A percentile compares a stretch with the other conserved stretches of the same genome.
Evolutionary conservation across 805 yeast genomes (phyloP).

Genomic region (Sungouiella blattae): DNA sequence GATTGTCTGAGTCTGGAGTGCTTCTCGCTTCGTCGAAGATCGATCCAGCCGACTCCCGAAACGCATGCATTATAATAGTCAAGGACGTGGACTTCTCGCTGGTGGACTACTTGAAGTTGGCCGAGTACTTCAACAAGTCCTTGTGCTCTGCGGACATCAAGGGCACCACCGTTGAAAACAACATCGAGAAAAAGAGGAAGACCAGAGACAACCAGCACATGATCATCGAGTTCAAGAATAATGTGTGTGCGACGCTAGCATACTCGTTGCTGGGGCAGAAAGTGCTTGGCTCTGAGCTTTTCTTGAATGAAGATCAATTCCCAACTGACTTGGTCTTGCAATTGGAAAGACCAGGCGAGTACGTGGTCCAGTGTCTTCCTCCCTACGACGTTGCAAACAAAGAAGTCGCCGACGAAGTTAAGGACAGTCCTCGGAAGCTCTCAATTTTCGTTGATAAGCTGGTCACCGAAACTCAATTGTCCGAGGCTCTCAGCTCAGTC

Average conservation of each 20-base stretch:
- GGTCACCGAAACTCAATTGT: conserved; percentile 41
- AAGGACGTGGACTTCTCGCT: conserved; percentile 29
- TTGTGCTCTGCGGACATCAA: conserved; percentile 43
- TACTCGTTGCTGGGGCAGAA: conserved; percentile 39
- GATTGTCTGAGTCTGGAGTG: conserved; percentile 21
- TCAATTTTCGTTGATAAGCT: conserved; percentile 46
- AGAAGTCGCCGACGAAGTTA: conserved; percentile 25
- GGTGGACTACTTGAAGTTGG: conserved; percentile 35
- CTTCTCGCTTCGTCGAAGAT: conserved; percentile 33
- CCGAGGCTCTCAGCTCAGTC: conserved; percentile 38
- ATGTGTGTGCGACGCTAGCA: conserved; percentile 53
- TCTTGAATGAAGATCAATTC: too few relatives aligned
- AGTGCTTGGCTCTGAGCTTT: conserved; percentile 15
- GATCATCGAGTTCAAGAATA: conserved; percentile 49
- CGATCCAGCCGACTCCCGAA: conserved; percentile 37
- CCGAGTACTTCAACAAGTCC: conserved; percentile 44
- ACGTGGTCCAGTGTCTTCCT: conserved; percentile 26
- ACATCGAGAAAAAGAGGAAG: conserved; percentile 31
- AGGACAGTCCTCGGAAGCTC: conserved; percentile 46
- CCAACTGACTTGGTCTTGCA: conserved; percentile 7
- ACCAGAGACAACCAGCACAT: conserved; percentile 36
- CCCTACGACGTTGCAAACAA: conserved; percentile 14
- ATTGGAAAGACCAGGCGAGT: conserved; percentile 34
- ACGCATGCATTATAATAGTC: conserved; percentile 29
- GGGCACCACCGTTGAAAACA: conserved; percentile 28